These are phyloP conservation scores for Pluteus cervinus DNA, from an alignment of 768 basidiomycete species.

Conservation along the genomic window DNA sequence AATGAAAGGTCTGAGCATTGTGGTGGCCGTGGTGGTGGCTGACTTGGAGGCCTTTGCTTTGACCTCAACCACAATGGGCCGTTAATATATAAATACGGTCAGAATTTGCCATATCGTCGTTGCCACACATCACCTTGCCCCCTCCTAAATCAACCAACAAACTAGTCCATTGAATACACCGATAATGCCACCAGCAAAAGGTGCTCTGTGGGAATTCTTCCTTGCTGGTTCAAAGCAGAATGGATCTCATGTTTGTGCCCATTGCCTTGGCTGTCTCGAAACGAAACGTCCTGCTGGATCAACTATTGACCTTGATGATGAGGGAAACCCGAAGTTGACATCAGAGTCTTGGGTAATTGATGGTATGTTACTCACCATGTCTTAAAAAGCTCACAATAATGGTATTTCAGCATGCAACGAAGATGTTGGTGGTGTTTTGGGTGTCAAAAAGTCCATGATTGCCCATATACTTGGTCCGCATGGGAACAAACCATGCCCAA, in stretches of 20 bases:
- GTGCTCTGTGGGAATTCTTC: constrained; percentile 15
- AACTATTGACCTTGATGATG: constrained; percentile 8
- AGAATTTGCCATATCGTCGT: no score
- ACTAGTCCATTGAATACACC: no score
- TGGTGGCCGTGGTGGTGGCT: no score
- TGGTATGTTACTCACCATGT: constrained; percentile 9
- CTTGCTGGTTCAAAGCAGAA: constrained; percentile 15
- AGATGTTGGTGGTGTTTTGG: constrained; percentile 12
- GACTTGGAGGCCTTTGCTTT: no score
- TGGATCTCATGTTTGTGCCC: constrained; percentile 14
- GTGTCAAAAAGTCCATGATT: constrained; percentile 19
- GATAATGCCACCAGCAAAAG: constrained; percentile 13
- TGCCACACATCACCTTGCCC: no score
- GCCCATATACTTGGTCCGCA: constrained; percentile 16
- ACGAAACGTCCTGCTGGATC: constrained; percentile 7
- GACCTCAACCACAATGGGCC: no score
- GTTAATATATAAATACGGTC: no score
- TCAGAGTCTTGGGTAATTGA: constrained; percentile 11
- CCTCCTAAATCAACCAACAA: no score
- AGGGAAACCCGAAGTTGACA: constrained; percentile 9
- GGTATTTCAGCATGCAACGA: constrained; percentile 11
- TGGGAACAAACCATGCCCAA: constrained; percentile 12
- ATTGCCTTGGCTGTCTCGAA: constrained; percentile 15
- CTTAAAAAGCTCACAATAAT: not conserved
- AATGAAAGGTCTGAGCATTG: no score